Evolutionary conservation across 2,329 filamentous ascomycete genomes (phyloP), one percentile per base, ranked within the genome.

Genomic region (Aspergillus amoenus): DNA sequence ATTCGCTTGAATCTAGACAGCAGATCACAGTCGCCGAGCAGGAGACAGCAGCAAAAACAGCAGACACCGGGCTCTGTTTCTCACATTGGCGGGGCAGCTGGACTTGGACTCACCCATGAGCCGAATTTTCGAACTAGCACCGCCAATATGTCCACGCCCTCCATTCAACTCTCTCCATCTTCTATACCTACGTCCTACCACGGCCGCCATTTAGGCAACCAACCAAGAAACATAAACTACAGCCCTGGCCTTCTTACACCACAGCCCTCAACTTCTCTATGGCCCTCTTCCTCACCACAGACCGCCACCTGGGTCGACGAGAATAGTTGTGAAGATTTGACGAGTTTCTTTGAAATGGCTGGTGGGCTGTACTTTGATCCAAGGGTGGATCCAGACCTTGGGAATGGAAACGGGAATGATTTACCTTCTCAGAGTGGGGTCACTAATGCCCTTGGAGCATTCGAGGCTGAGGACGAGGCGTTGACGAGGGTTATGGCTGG

Each of bases 301-400:
- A 56, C 56, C 9, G 21, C 55, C 1, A 42, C 22, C 3, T 59
- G 58, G 6, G 30, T 50, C 1, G 60, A 66, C 22, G 54, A 63
- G 0, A 69, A 69, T 27, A 63, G 59, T 22, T 73, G 75, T 37
- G 71, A 82, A 57, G 84, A 87, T 62, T 67, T 87, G 43, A 85
- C 83, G 5, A 84, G 77, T 58, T 73, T 86, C 59, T 87, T 87
- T 58, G 84, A 86, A 63, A 81, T 84, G 52, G 84, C 83, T 0
- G 84, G 84, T 0, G 81, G 78, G 0, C 52, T 73, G 3, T 73
- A 73, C 17, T 70, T 71, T 40, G 68, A 70, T 50, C 61, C 66
- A 2, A 32, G 57, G 24, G 39, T 56, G 30, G 53, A 57, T 9
- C 46, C 43, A 8, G 44, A 44, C 2, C 12, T 53, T 2, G 52